phyloP scores from a whole-genome alignment of 2,329 filamentous ascomycete genomes.

The Fusarium musae region DNA sequence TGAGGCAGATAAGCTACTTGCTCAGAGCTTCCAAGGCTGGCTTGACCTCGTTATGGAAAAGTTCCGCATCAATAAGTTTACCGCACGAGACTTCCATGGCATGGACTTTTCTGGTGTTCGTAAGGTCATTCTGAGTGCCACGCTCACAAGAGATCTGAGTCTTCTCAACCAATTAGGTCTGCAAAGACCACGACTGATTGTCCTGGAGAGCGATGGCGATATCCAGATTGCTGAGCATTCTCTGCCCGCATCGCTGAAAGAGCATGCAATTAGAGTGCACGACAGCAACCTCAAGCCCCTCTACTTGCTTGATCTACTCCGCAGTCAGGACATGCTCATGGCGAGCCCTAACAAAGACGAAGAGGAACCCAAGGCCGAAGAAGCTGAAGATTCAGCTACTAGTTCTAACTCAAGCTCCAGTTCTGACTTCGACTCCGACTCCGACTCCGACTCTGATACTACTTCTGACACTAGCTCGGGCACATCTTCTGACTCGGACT shows the following conservation, averaged over 20 bases:
- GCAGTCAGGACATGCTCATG: conserved; percentile 60
- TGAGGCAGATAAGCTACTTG: conserved; percentile 90
- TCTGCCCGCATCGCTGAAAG: conserved; percentile 71
- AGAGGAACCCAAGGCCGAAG: conserved; percentile 33
- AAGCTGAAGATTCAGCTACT: conserved; percentile 52
- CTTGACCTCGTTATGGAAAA: conserved; percentile 75
- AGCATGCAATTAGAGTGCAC: conserved; percentile 74
- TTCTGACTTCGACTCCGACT: conserved; percentile 44
- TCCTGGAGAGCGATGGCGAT: conserved; percentile 70
- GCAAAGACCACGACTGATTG: conserved; percentile 77
- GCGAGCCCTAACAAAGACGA: conserved; percentile 23
- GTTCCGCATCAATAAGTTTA: conserved; percentile 62
- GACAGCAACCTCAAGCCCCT: conserved; percentile 81
- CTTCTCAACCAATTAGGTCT: conserved; percentile 80
- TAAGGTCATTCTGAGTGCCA: conserved; percentile 91
- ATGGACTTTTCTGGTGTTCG: conserved; percentile 67
- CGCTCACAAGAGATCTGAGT: conserved; percentile 87
- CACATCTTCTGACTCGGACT: conserved; percentile 45
- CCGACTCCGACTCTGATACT: conserved; percentile 45
- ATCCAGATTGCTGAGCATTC: conserved; percentile 58
- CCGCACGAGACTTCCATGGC: conserved; percentile 64
- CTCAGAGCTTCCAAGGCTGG: conserved; percentile 95
- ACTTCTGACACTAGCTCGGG: conserved; percentile 42
- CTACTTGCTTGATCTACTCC: conserved; percentile 82
- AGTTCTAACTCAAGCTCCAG: conserved; percentile 38